Conservation (phyloP, 2,329 filamentous ascomycete genomes). For the Phoma sp. region DNA sequence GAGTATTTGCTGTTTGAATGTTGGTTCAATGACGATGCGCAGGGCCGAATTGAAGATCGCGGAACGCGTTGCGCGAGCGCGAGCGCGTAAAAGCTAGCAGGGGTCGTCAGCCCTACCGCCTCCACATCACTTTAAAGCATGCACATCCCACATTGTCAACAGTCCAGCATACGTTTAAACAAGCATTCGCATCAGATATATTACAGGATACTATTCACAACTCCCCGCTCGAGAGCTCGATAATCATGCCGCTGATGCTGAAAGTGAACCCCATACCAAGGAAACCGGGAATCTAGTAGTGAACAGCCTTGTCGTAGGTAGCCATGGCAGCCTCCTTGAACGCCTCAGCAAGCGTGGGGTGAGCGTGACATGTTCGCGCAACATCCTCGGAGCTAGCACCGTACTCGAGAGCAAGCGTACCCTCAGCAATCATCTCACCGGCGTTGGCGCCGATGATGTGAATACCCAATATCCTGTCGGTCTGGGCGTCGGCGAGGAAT, state of each 20-base stretch:
- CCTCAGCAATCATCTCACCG: conserved; percentile 99
- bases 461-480: conserved; percentile 90
- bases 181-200: conserved; percentile 44
- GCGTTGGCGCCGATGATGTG: conserved; percentile 97
- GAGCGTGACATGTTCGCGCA: conserved; percentile 87
- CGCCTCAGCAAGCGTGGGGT: conserved; percentile 93
- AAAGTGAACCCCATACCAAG: conserved; percentile 35
- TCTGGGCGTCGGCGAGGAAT: conserved; percentile 95
- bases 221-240: conserved; percentile 45
- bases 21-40: conserved; percentile 14
- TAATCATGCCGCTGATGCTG: conserved; percentile 44
- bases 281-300: conserved; percentile 67
- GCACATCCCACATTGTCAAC: neutral
- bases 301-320: conserved; percentile 93
- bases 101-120: conserved; percentile 29
- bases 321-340: conserved; percentile 99
- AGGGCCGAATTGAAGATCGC: conserved; percentile 33
- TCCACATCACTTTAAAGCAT: conserved; percentile 2
- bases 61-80: conserved; percentile 34
- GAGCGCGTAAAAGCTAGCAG: conserved; percentile 27
- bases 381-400: conserved; percentile 82
- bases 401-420: conserved; percentile 92
- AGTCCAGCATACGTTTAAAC: conserved; percentile 30
- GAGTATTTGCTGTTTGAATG: conserved; percentile 14
- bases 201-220: conserved; percentile 52